These are phyloP conservation scores for Talaromyces pinophilus DNA, from an alignment of 2,329 filamentous ascomycete genomes.

Conservation along the genomic window DNA sequence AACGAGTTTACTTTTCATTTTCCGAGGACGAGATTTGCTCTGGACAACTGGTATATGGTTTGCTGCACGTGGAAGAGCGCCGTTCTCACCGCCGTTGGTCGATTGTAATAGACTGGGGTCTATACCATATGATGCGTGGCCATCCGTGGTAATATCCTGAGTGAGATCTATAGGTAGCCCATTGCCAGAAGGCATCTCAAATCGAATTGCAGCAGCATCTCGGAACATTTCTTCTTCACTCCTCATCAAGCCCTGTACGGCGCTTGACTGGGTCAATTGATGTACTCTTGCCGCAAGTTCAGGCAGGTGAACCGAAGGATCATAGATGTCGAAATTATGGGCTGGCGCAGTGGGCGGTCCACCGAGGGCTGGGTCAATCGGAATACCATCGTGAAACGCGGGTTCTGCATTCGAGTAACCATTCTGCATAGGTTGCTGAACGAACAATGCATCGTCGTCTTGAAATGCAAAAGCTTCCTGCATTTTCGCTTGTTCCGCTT, in stretches of 20 bases:
- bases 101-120: conserved; percentile 14
- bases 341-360: conserved; percentile 7
- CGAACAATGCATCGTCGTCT: conserved; percentile 45
- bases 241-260: conserved; percentile 30
- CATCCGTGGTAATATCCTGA: conserved; percentile 2
- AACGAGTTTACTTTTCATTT: conserved; percentile 18
- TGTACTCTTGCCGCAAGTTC: conserved; percentile 18
- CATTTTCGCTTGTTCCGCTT: conserved; percentile 56
- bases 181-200: conserved; percentile 33
- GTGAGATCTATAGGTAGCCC: conserved; percentile 4
- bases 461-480: conserved; percentile 49
- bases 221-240: conserved; percentile 35
- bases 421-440: conserved; percentile 21
- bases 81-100: background rate
- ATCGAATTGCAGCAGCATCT: conserved; percentile 37
- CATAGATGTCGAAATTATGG: conserved; percentile 11
- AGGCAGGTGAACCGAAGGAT: conserved; percentile 20
- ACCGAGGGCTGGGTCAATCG: conserved; percentile 47
- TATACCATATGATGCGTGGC: background rate
- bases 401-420: conserved; percentile 20
- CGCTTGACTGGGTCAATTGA: conserved; percentile 19
- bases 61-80: conserved; percentile 10
- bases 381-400: conserved; percentile 34
- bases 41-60: conserved; percentile 5
- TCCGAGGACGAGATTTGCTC: conserved; percentile 1